Conservation (phyloP, 1,139 yeast genomes). For the Suhomyces wounanorum region DNA sequence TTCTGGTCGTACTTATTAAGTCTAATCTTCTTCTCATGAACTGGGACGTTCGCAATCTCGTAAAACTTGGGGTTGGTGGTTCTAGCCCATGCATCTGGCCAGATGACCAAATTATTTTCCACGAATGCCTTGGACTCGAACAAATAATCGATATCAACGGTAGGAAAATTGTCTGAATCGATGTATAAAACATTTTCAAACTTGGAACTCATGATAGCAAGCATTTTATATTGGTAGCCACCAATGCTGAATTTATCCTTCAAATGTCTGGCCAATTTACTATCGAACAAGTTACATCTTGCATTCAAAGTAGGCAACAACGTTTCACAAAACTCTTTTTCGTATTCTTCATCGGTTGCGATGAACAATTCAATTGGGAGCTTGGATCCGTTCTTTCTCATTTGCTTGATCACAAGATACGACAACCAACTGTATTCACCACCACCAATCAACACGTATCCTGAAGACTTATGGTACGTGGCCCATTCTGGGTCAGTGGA, state of each 20-base stretch:
- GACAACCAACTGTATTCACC: constrained; percentile 49
- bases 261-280: constrained; percentile 27
- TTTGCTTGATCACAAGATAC: constrained; percentile 44
- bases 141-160: constrained; percentile 53
- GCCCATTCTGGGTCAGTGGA: constrained; percentile 40
- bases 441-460: constrained; percentile 49
- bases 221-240: constrained; percentile 64
- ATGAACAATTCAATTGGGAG: constrained; percentile 52
- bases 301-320: constrained; percentile 55
- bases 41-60: constrained; percentile 43
- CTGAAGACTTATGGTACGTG: constrained; percentile 36
- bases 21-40: constrained; percentile 41
- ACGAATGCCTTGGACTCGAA: constrained; percentile 44
- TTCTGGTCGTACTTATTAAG: constrained; percentile 35
- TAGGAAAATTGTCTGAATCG: constrained; percentile 71
- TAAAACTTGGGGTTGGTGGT: constrained; percentile 50
- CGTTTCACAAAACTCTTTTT: constrained; percentile 52
- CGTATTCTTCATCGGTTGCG: constrained; percentile 51
- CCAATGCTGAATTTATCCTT: constrained; percentile 38
- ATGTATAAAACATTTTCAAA: constrained; percentile 62
- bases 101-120: constrained; percentile 47
- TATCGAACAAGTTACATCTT: constrained; percentile 52
- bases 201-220: constrained; percentile 58
- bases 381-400: constrained; percentile 41
- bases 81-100: constrained; percentile 56